Base-by-base conservation (phyloP, 495 filamentous ascomycete species). In the Aspergillus coremiiformis region DNA sequence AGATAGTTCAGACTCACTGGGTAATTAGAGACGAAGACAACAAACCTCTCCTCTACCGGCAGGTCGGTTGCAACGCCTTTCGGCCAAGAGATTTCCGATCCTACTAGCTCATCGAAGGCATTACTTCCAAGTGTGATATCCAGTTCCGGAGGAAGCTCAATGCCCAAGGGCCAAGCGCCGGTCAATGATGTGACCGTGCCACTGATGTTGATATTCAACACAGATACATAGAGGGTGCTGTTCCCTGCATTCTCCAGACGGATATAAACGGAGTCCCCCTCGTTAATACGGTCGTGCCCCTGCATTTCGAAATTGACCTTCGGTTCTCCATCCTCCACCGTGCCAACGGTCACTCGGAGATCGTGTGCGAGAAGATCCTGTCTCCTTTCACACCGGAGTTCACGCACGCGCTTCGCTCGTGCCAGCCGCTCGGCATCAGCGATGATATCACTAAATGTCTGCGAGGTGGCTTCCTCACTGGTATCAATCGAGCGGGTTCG, bases 291-390 rank as follows among this genome's bases (percentile, higher is more conserved):
- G 12, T 41, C 37, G 37, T 6, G 20, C 1, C 37, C 37, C 8
- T 10, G 6, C 37, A 41, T 41, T 14, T 41, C 5, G 17, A 41
- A 41, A 21, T 41, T 41, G 37, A 41, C 29, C 29, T 32, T 32
- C 35, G 35, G 35, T 66, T 35, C 33, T 39, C 49, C 39, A 19
- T 54, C 41, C 19, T 44, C 41, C 4, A 44, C 41, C 2, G 19
- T 44, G 4, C 41, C 41, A 20, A 44, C 14, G 3, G 20, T 27
- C 15, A 44, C 41, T 24, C 24, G 20, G 3, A 44, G 11, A 20
- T 24, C 12, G 24, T 44, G 41, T 5, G 9, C 5, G 2, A 44
- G 20, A 14, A 23, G 20, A 15, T 44, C 41, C 19, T 44, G 21
- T n/a, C 11, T 23, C 5, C 21, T n/a, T 14, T 23, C 41, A 14